Conservation (phyloP, 23 red algal species). For the Gracilaria vermiculophylla region DNA sequence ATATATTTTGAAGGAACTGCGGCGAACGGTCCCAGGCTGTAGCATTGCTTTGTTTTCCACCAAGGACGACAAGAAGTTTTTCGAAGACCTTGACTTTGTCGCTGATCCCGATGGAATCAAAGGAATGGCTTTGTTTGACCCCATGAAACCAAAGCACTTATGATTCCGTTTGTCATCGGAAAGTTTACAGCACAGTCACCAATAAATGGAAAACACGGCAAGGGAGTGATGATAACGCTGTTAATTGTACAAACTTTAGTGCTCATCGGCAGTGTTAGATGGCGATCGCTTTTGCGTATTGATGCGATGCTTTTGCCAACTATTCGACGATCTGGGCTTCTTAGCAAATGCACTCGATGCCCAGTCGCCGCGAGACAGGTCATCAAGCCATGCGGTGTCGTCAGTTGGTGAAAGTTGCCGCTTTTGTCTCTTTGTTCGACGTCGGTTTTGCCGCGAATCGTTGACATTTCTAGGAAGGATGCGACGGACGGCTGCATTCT, state of each 20-base stretch:
- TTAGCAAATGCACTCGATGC: constrained; percentile 31
- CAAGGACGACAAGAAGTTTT: constrained; percentile 64
- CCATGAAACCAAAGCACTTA: not conserved
- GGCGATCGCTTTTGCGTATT: constrained; percentile 2
- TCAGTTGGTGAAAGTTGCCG: not conserved
- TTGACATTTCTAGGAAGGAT: constrained; percentile 11
- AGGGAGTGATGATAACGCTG: not conserved
- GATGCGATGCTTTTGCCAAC: not conserved
- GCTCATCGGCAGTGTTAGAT: not conserved
- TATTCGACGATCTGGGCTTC: not conserved
- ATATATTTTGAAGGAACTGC: constrained; percentile 75
- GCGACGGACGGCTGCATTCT: constrained; percentile 62
- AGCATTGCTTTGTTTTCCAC: constrained; percentile 71
- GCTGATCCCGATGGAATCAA: constrained; percentile 76
- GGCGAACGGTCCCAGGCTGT: constrained; percentile 68
- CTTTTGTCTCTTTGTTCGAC: not conserved
- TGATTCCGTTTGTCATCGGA: not conserved
- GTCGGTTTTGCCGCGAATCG: not conserved
- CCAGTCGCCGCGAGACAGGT: constrained; percentile 43
- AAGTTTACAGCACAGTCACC: not conserved
- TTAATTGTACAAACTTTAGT: not conserved
- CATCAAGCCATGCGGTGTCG: constrained; percentile 49
- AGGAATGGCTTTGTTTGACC: constrained; percentile 69
- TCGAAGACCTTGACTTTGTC: constrained; percentile 73
- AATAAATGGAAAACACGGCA: not conserved